Evolutionary conservation across 2,329 filamentous ascomycete genomes (phyloP).

Genomic region (Aspergillus awamori): DNA sequence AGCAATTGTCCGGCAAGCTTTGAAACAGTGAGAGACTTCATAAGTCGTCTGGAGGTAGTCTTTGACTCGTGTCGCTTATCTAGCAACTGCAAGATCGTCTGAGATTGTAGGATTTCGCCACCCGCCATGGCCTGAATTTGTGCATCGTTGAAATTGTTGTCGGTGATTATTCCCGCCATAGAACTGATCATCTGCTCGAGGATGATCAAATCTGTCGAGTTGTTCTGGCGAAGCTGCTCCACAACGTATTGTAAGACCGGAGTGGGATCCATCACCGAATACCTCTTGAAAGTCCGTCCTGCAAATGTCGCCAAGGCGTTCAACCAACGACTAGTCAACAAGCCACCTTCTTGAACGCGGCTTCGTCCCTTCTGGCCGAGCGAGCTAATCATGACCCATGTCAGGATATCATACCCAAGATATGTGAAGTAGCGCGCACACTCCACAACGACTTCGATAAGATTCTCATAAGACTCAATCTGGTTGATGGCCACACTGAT

Average conservation of each 20-base stretch:
- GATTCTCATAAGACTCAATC: conserved; percentile 90
- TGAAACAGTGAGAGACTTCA: conserved; percentile 76
- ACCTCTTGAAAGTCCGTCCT: conserved; percentile 84
- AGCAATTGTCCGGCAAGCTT: conserved; percentile 79
- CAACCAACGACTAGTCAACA: conserved; percentile 88
- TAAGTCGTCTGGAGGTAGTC: conserved; percentile 75
- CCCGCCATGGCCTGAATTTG: conserved; percentile 89
- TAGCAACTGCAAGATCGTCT: conserved; percentile 76
- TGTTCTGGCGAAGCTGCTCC: conserved; percentile 77
- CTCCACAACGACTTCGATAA: conserved; percentile 93
- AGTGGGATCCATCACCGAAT: conserved; percentile 77
- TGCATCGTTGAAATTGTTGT: conserved; percentile 83
- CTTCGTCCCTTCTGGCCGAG: conserved; percentile 61
- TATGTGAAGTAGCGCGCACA: conserved; percentile 93
- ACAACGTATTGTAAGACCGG: conserved; percentile 90
- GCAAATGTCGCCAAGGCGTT: conserved; percentile 88
- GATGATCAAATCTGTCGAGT: conserved; percentile 88
- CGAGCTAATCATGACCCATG: conserved; percentile 84
- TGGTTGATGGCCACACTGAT: conserved; percentile 87
- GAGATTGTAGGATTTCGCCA: conserved; percentile 74
- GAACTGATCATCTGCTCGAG: conserved; percentile 85
- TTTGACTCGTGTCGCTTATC: conserved; percentile 79
- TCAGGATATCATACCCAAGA: conserved; percentile 87
- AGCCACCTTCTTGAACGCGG: conserved; percentile 64
- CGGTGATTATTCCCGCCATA: conserved; percentile 91